Evolutionary conservation across 306 rosid genomes (phyloP).

Genomic region (Citrullus mucosospermus): DNA sequence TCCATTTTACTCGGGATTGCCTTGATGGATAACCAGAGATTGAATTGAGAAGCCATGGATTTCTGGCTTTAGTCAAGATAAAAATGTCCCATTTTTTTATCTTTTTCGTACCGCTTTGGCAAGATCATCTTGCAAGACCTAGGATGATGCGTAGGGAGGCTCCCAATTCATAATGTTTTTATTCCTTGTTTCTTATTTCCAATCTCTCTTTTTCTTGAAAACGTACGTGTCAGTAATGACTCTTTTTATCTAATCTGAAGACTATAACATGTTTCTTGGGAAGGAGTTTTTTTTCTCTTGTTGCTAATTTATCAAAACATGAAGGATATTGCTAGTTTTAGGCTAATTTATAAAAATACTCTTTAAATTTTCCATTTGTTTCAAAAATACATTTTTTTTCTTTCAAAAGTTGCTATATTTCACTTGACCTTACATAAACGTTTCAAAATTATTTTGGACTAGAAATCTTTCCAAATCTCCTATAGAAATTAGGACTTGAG

Average conservation of each 20-base stretch:
- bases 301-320: neutral
- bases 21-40: neutral
- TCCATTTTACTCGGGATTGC: neutral
- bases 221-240: too few species aligned
- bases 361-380: too few species aligned
- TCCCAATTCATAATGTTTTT: neutral
- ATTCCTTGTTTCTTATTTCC: neutral
- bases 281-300: neutral
- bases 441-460: too few species aligned
- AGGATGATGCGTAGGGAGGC: neutral
- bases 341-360: too few species aligned
- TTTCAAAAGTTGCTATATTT: too few species aligned
- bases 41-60: neutral
- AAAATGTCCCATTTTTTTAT: neutral
- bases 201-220: too few species aligned
- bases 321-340: neutral
- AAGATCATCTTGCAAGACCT: neutral
- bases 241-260: too few species aligned
- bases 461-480: too few species aligned
- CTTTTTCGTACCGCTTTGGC: neutral
- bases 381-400: too few species aligned
- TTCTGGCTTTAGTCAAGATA: neutral
- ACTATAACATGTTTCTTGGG: neutral
- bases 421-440: too few species aligned
- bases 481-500: too few species aligned